These are phyloP conservation scores for Ulvella scutata DNA, from an alignment of 139 green algal genomes.

Conservation along the genomic window DNA sequence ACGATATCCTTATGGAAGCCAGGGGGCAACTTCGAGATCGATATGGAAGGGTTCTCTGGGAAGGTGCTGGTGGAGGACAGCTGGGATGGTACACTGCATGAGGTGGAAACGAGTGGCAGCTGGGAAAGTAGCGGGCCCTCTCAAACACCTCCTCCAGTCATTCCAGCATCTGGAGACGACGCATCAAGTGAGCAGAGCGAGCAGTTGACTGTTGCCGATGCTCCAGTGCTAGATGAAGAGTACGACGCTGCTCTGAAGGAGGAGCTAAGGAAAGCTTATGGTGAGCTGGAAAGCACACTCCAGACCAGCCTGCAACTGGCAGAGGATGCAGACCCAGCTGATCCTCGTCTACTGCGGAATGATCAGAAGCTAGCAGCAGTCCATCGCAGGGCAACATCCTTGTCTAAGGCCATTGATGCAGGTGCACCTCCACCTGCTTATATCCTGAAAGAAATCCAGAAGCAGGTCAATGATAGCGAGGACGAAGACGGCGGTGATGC, in stretches of 20 bases:
- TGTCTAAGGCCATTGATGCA: background rate
- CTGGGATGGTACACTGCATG: background rate
- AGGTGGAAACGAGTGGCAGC: background rate
- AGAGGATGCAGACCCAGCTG: background rate
- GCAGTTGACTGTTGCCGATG: background rate
- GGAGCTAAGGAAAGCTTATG: background rate
- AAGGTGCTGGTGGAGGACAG: background rate
- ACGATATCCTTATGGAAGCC: slow-evolving; percentile 6
- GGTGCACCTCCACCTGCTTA: background rate
- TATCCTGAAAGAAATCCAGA: background rate
- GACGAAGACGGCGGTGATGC: too few relatives aligned
- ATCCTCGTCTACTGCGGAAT: background rate
- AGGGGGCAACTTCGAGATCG: slow-evolving; percentile 9
- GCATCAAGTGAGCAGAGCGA: background rate
- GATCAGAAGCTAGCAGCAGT: background rate
- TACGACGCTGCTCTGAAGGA: background rate
- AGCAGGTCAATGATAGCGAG: background rate
- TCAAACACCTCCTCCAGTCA: background rate
- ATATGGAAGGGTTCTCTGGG: background rate
- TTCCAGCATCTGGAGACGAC: too few relatives aligned
- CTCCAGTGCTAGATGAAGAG: background rate
- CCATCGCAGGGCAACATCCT: background rate
- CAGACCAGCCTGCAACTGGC: background rate
- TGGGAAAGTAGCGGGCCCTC: background rate
- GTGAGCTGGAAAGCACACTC: background rate